phyloP scores from a whole-genome alignment of 225 moss, liverwort and hornwort genomes.

The Anthoceros angustus region DNA sequence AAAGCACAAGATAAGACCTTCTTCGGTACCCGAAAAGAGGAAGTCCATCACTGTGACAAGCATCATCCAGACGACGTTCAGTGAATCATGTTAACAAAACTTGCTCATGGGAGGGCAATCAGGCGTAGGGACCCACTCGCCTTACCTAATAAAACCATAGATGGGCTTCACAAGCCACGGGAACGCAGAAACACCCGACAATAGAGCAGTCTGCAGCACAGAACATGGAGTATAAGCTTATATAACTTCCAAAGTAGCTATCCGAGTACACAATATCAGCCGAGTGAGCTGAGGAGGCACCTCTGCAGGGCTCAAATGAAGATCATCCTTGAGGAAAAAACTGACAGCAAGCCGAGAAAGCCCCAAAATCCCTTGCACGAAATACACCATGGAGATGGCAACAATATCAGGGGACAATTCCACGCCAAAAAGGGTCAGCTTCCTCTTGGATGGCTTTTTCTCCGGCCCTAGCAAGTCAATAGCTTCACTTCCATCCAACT shows the following conservation, averaged over 20 bases:
- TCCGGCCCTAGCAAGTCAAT: background rate
- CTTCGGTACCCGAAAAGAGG: slow-evolving; percentile 91
- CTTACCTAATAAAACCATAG: slow-evolving; percentile 87
- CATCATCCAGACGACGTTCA: slow-evolving; percentile 7
- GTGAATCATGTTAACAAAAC: background rate
- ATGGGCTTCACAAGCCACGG: slow-evolving; percentile 95
- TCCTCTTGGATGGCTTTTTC: background rate
- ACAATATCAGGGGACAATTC: slow-evolving; percentile 74
- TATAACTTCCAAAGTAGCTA: too few relatives aligned
- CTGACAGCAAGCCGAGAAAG: slow-evolving; percentile 74
- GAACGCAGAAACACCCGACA: slow-evolving; percentile 61
- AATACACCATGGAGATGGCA: slow-evolving; percentile 94
- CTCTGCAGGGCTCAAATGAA: slow-evolving; percentile 89
- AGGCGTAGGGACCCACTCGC: background rate
- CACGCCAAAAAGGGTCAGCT: slow-evolving; percentile 46
- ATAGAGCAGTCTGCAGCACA: slow-evolving; percentile 48
- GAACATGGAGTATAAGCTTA: background rate
- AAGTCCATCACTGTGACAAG: slow-evolving; percentile 65
- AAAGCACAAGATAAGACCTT: slow-evolving; percentile 78
- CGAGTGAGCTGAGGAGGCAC: slow-evolving; percentile 13
- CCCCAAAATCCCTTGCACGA: slow-evolving; percentile 87
- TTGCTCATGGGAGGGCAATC: background rate
- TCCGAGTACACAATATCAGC: background rate
- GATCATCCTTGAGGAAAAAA: slow-evolving; percentile 93
- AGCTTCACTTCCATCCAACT: background rate